Base-by-base conservation (phyloP, 2,329 filamentous ascomycete genomes). In the Colletotrichum scovillei region DNA sequence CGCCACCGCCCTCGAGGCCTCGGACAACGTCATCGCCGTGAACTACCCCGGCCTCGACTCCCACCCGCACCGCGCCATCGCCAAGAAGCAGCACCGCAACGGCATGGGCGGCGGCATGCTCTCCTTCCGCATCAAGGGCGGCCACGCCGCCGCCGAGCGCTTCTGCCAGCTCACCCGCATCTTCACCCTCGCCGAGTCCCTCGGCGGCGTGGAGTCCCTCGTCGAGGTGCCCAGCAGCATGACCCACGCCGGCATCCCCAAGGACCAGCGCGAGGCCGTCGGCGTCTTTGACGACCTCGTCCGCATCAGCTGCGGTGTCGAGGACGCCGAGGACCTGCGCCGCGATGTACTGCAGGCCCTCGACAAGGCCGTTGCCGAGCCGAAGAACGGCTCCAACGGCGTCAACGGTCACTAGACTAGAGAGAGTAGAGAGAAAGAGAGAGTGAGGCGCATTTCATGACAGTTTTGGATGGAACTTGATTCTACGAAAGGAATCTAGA, bases 91-190 rank as follows among this genome's bases (percentile, higher is more conserved):
- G 86, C 97, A 99, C 86, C 94, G 97, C 77, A 90, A 97, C 78
- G 97, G 93, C 75, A 93, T 98, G 89, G 97, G 97, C 73, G 97
- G 97, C 77, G 97, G 97, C 74, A 99, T 99, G 97, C 88, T 99
- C 56, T 96, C 93, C 72, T 99, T 99, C 92, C 93, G 97, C 76
- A 94, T 99, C 83, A 90, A 91, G 76, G 97, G 96, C 69, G 97
- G 97, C 46, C 90, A 95, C 79, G 89, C 88, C 58, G 96, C 96
- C 1, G 97, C 97, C 16, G 94, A 97, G 85, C 90, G 92, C 65
- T 99, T 99, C 90, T 98, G 97, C 88, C 92, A 97, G 84, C 86
- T 89, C 73, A 98, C 95, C 56, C 91, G 91, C 80, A 92, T 99
- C 82, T 98, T 98, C 85, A 98, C 95, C 1, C 89, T 99, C 7